Conservation (phyloP, 2,329 filamentous ascomycete species). For the Aureobasidium lini region DNA sequence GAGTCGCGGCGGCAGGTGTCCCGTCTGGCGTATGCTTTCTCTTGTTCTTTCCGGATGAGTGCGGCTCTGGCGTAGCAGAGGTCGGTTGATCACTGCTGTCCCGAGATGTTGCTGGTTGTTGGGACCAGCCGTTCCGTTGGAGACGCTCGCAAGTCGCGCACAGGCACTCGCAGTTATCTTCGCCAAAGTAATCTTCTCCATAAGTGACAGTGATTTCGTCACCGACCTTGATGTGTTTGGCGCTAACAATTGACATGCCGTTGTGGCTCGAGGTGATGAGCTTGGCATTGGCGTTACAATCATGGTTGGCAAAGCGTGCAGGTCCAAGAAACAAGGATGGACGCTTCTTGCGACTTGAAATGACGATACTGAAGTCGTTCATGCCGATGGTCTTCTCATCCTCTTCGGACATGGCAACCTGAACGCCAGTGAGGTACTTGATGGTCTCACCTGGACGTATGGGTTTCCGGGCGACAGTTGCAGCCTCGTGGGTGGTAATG, state of each 20-base stretch:
- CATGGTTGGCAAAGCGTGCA: conserved; percentile 93
- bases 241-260: conserved; percentile 85
- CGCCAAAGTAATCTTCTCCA: conserved; percentile 91
- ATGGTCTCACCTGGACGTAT: conserved; percentile 79
- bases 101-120: background rate
- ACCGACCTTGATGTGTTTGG: conserved; percentile 70
- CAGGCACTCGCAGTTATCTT: conserved; percentile 89
- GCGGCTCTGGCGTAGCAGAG: background rate
- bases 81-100: background rate
- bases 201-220: conserved; percentile 97
- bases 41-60: background rate
- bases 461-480: conserved; percentile 69
- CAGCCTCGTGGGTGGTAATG: conserved; percentile 80
- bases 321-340: conserved; percentile 91
- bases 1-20: background rate
- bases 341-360: conserved; percentile 84
- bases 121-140: conserved; percentile 70
- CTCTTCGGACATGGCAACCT: conserved; percentile 85
- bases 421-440: conserved; percentile 84
- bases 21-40: background rate
- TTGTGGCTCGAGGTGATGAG: conserved; percentile 76
- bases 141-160: conserved; percentile 77
- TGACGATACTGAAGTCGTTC: conserved; percentile 94
- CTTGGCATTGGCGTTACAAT: conserved; percentile 86
- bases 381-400: conserved; percentile 74